Conservation (phyloP, 176 grass and related monocot genomes). For the Paspalum notatum region DNA sequence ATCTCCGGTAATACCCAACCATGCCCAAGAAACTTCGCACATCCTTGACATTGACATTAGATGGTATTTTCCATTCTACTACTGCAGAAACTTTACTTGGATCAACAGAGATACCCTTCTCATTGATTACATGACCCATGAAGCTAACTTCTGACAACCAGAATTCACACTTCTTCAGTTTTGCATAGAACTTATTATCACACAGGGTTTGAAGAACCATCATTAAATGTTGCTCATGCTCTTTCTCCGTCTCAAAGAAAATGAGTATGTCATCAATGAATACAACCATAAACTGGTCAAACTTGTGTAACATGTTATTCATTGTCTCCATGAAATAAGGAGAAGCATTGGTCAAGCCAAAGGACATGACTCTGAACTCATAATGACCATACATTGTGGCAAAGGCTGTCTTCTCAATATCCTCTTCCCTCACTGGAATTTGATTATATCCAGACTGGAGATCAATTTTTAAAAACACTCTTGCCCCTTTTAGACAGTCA, state of each 20-base stretch:
- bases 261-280: too few relatives aligned
- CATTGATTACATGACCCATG: background rate
- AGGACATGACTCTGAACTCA: background rate
- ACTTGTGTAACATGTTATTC: too few relatives aligned
- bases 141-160: background rate
- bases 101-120: background rate
- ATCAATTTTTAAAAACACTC: background rate
- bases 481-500: background rate
- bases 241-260: too few relatives aligned
- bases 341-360: background rate
- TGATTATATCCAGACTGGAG: background rate
- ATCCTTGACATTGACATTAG: too few relatives aligned
- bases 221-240: too few relatives aligned
- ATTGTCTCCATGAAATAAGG: too few relatives aligned
- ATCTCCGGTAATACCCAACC: too few relatives aligned
- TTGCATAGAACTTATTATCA: background rate
- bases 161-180: background rate
- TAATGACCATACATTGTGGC: background rate
- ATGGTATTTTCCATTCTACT: background rate
- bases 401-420: background rate
- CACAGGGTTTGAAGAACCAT: too few relatives aligned
- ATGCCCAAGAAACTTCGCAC: too few relatives aligned
- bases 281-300: background rate
- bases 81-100: background rate
- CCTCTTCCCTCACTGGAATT: background rate